Base-by-base conservation (phyloP, 78 protist genomes). In the Dictyostelium brefeldianum region DNA sequence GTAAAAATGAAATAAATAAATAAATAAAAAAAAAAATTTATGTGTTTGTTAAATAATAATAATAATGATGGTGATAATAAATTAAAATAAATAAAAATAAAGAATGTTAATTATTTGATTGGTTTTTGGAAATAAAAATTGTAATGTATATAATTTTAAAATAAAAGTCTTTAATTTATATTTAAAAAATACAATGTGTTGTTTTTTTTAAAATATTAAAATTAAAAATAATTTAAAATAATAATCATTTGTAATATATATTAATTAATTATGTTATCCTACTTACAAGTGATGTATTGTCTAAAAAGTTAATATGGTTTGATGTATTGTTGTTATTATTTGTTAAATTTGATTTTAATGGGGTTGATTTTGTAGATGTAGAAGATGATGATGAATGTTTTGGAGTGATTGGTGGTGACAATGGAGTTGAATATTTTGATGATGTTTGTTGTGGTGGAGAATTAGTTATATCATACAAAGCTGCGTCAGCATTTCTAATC, bases 401-500 rank as follows among this genome's bases (percentile, higher is more conserved):
- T 36, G 53, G 41, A 15, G 53, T 69, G 3, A 12, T 54, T 36
- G 22, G 41, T 46, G 81, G 31, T n/a, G 81, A 75, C 64, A 50
- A 73, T 73, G 80, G 54, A 29, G 80, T 9, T 17, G 48, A 43
- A 54, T 22, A 73, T 73, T 22, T n/a, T 36, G n/a, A 41, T 36
- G n/a, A 41, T 36, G 56, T 73, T 73, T 43, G 17, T 22, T 22
- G 80, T 25, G 41, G 75, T 73, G 80, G 80, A 29, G 80, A 43
- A 18, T 73, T 73, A 15, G 80, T 31, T 36, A 73, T 31, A 43
- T 73, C 80, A 73, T n/a, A 27, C n/a, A 84, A 73, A 15, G 82
- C 50, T 22, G 71, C 65, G 5, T 84, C 92, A 18, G 82, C 92
- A 67, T 84, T 84, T 75, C 77, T 84, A 14, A 84, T 41, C 46